A percentile compares a stretch with the other conserved stretches of the same genome.
phyloP scores from a whole-genome alignment of 345 rosid genomes.

The Eucalyptus dawsonii region DNA sequence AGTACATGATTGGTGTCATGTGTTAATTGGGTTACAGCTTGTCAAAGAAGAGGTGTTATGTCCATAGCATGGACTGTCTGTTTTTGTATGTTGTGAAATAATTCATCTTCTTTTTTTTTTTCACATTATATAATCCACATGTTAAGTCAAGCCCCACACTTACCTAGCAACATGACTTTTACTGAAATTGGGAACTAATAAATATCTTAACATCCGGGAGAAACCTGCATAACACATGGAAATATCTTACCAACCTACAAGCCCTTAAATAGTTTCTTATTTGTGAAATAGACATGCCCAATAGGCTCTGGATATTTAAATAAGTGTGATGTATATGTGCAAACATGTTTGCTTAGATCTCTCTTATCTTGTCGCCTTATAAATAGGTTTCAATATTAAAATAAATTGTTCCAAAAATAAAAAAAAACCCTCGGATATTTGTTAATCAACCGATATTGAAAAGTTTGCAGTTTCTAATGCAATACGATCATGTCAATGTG shows the following conservation, averaged over 20 bases:
- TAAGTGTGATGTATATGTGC: neutral
- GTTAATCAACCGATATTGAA: neutral
- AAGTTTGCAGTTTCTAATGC: neutral
- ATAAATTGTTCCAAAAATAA: neutral
- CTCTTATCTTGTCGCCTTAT: neutral
- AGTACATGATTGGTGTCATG: neutral
- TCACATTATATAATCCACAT: neutral
- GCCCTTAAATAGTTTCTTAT: neutral
- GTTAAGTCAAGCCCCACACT: neutral
- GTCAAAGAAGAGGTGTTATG: neutral
- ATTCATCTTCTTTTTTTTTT: neutral
- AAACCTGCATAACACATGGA: neutral
- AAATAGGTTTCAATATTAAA: neutral
- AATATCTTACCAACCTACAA: neutral
- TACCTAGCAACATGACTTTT: neutral
- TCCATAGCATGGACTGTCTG: neutral
- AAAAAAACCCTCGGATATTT: neutral
- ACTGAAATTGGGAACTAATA: neutral
- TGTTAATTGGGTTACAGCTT: neutral
- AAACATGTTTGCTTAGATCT: neutral
- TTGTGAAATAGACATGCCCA: neutral
- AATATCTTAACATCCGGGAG: neutral
- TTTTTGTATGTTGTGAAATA: neutral
- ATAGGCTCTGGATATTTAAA: neutral
- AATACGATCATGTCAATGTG: neutral